These are phyloP conservation scores for Penicillium decumbens DNA, from an alignment of 2,329 filamentous ascomycete genomes.

Conservation along the genomic window DNA sequence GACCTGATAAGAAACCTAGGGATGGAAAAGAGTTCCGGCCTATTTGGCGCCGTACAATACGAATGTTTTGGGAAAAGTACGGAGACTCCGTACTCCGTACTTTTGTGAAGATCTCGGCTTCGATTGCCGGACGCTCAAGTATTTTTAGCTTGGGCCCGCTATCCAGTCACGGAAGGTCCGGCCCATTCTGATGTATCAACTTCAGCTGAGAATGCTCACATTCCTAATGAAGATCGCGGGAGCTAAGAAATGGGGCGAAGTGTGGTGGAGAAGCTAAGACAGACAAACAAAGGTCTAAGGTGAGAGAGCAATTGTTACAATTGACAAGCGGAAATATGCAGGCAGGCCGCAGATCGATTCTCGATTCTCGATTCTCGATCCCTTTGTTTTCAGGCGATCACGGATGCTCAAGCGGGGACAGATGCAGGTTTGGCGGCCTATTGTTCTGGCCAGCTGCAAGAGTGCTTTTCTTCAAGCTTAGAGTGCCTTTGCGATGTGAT, in stretches of 20 bases:
- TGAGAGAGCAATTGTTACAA: not conserved
- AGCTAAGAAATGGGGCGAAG: not conserved
- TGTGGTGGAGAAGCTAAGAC: not conserved
- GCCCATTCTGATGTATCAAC: not conserved
- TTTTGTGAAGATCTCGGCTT: not conserved
- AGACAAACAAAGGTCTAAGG: not conserved
- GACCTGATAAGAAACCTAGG: not conserved
- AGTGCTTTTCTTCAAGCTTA: not conserved
- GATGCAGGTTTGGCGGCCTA: not conserved
- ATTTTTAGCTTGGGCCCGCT: not conserved
- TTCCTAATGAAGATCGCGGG: not conserved
- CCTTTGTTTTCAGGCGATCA: slow-evolving; percentile 10
- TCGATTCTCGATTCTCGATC: not conserved
- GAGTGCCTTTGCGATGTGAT: slow-evolving; percentile 11
- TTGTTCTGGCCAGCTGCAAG: not conserved
- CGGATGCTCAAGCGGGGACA: slow-evolving; percentile 1
- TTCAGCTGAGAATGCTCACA: not conserved
- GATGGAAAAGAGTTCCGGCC: slow-evolving; percentile 4
- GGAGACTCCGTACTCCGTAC: too few species aligned
- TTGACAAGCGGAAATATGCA: not conserved
- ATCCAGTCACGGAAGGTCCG: not conserved
- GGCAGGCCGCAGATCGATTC: slow-evolving; percentile 9
- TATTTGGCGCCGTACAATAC: not conserved
- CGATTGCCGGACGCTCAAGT: not conserved
- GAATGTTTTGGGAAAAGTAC: not conserved